Percentiles rank a stretch among this genome's conserved stretches.
phyloP scores from a whole-genome alignment of 495 filamentous ascomycete genomes.

The Penicillium soppii region DNA sequence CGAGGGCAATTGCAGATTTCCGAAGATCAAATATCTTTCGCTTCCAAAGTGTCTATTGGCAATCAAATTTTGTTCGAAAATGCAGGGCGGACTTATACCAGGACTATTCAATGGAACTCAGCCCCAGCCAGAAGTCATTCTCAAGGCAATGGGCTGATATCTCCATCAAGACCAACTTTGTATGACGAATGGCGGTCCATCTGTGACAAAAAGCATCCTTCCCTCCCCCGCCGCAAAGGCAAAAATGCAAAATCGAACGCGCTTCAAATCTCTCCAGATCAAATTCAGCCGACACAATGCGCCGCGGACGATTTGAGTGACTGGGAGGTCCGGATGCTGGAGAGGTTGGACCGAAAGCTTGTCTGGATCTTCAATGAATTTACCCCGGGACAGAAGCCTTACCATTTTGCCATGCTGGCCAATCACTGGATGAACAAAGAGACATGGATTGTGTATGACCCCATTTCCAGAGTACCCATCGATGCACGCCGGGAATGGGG shows the following conservation, averaged over 20 bases:
- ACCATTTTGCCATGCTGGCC: conserved; percentile 41
- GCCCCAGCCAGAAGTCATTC: conserved; percentile 2
- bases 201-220: not conserved
- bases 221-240: not conserved
- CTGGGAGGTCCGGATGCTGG: conserved; percentile 38
- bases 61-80: not conserved
- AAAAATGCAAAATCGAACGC: not conserved
- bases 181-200: conserved; percentile 1
- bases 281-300: not conserved
- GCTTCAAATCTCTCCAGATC: not conserved
- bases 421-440: conserved; percentile 46
- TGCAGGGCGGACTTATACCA: not conserved
- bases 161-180: not conserved
- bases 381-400: conserved; percentile 41
- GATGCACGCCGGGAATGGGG: conserved; percentile 34
- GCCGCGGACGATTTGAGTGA: conserved; percentile 21
- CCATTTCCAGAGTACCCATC: conserved; percentile 34
- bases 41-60: not conserved
- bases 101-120: conserved; percentile 9
- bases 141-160: not conserved
- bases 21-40: not conserved
- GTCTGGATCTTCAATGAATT: conserved; percentile 40
- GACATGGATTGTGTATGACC: conserved; percentile 43
- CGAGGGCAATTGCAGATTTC: not conserved
- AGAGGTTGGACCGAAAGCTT: conserved; percentile 37